These are phyloP conservation scores for Artomyces pyxidatus DNA, from an alignment of 768 basidiomycete genomes.

Conservation along the genomic window DNA sequence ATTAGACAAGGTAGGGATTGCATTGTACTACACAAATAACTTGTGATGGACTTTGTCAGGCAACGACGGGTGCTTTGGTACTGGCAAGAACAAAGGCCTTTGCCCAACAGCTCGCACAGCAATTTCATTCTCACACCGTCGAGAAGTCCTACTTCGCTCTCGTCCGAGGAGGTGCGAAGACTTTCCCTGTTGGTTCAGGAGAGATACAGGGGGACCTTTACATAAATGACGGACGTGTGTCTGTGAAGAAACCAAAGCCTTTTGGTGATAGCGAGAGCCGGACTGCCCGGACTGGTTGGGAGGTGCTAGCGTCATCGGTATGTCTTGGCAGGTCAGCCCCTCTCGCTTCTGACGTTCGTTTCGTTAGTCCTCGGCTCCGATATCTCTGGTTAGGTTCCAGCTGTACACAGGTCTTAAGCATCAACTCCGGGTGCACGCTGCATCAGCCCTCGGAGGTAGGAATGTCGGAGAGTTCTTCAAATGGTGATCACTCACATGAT, in stretches of 20 bases:
- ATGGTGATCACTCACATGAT: not conserved
- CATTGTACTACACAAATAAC: not conserved
- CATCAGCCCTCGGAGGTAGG: slow-evolving; percentile 7
- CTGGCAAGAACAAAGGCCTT: slow-evolving; percentile 10
- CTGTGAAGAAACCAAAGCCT: not conserved
- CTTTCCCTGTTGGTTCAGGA: slow-evolving; percentile 2
- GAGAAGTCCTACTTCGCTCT: slow-evolving; percentile 14
- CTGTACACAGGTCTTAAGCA: slow-evolving; percentile 16
- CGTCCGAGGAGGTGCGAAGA: slow-evolving; percentile 1
- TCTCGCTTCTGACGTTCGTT: not conserved
- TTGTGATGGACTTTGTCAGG: not conserved
- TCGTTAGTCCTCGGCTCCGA: slow-evolving; percentile 1
- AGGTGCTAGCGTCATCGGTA: slow-evolving; percentile 14
- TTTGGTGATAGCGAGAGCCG: not conserved
- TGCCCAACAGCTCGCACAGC: slow-evolving; percentile 12
- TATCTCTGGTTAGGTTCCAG: slow-evolving; percentile 11
- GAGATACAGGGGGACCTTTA: not conserved
- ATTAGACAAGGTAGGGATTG: slow-evolving; percentile 14
- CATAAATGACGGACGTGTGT: slow-evolving; percentile 11
- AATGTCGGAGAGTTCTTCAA: not conserved
- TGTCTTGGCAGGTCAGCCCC: too few species aligned
- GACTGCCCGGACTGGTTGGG: slow-evolving; percentile 10
- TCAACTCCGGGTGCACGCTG: slow-evolving; percentile 15
- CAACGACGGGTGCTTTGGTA: slow-evolving; percentile 12
- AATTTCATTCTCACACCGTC: slow-evolving; percentile 8